Evolutionary conservation across 352 stramenopile genomes (phyloP).

Genomic region (Phytophthora ramorum): DNA sequence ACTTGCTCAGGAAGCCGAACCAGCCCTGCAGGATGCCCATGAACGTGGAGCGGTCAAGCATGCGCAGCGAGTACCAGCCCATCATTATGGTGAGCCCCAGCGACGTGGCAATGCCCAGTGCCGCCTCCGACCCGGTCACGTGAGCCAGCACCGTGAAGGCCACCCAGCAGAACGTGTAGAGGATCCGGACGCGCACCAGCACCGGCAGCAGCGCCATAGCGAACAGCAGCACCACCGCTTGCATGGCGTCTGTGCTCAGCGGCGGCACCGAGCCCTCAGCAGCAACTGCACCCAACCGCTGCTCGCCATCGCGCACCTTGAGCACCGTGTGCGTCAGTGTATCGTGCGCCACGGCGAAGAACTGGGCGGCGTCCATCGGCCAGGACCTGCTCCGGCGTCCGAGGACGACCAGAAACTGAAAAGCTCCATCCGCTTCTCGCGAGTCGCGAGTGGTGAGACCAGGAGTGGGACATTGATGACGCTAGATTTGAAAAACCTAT

Average conservation of each 20-base stretch:
- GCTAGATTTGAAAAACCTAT: not conserved
- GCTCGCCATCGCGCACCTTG: slow-evolving; percentile 35
- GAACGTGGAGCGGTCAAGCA: slow-evolving; percentile 52
- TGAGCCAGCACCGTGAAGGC: slow-evolving; percentile 47
- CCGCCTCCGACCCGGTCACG: slow-evolving; percentile 37
- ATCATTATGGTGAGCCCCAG: slow-evolving; percentile 63
- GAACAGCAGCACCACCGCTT: slow-evolving; percentile 48
- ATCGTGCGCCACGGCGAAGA: slow-evolving; percentile 37
- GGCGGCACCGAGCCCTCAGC: not conserved
- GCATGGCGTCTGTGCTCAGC: slow-evolving; percentile 26
- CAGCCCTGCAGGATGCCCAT: slow-evolving; percentile 54
- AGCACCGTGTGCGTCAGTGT: slow-evolving; percentile 41
- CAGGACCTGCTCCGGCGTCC: not conserved
- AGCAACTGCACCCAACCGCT: not conserved
- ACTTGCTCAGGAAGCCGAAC: slow-evolving; percentile 55
- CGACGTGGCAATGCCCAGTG: slow-evolving; percentile 52
- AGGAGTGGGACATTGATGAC: slow-evolving; percentile 21
- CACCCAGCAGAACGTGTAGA: slow-evolving; percentile 59
- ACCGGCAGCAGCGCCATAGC: slow-evolving; percentile 44
- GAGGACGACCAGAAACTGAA: slow-evolving; percentile 16
- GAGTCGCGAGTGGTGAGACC: slow-evolving; percentile 9
- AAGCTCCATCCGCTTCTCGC: slow-evolving; percentile 12
- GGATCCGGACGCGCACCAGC: slow-evolving; percentile 43
- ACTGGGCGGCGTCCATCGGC: slow-evolving; percentile 31
- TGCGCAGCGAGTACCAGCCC: slow-evolving; percentile 59